phyloP scores from a whole-genome alignment of 2,329 filamentous ascomycete genomes.

The Ceratocystis cubensis region DNA sequence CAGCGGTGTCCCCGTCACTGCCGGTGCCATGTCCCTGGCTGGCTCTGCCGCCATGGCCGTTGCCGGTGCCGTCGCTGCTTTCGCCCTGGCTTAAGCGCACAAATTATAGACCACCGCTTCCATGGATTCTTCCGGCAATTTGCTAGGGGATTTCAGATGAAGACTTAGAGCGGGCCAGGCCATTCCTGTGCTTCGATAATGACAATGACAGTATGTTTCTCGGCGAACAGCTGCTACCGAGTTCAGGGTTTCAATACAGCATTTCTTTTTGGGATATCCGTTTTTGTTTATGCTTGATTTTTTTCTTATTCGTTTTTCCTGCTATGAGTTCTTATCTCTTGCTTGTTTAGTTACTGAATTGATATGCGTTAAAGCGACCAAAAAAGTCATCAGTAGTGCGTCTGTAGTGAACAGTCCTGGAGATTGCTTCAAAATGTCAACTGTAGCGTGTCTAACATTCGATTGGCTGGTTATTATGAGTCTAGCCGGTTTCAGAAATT shows the following conservation, averaged over 20 bases:
- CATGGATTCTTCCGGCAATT: neutral
- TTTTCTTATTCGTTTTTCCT: constrained; percentile 10
- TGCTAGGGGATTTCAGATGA: neutral
- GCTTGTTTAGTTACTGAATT: constrained; percentile 8
- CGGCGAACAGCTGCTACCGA: constrained; percentile 16
- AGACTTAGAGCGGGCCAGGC: constrained; percentile 17
- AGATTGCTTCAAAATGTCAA: neutral
- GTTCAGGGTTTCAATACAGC: constrained; percentile 21
- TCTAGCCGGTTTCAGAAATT: neutral
- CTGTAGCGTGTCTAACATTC: neutral
- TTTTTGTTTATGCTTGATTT: constrained; percentile 19
- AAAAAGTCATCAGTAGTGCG: neutral
- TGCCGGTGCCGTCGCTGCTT: constrained; percentile 41
- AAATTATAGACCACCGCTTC: constrained; percentile 20
- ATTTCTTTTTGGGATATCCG: constrained; percentile 21
- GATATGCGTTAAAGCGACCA: constrained; percentile 8
- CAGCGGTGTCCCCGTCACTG: constrained; percentile 32
- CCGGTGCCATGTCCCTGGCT: constrained; percentile 41
- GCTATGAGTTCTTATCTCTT: neutral
- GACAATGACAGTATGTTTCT: constrained; percentile 20
- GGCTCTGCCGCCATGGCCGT: constrained; percentile 44
- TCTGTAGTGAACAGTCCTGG: neutral
- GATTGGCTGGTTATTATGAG: neutral
- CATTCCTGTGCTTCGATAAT: constrained; percentile 20
- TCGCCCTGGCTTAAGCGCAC: constrained; percentile 41